Evolutionary conservation across 2,329 filamentous ascomycete species (phyloP), one percentile per base, ranked within the genome.

Genomic region (Aspergillus pseudotamarii): DNA sequence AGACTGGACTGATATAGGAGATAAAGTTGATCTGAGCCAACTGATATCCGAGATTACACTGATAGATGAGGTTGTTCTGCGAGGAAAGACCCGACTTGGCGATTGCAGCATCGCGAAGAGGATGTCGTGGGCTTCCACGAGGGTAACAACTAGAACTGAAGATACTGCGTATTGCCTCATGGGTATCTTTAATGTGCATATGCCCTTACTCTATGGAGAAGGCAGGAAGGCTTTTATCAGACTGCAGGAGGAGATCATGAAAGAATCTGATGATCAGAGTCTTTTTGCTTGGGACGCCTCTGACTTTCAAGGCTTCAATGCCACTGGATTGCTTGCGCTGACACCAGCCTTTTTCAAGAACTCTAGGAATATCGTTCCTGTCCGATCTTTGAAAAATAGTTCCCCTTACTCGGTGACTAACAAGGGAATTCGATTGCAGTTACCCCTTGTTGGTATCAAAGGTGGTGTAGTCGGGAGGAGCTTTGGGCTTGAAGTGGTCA

Each of bases 221-320:
- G 57, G 46, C 21, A 34, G 53, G 10, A 51, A 32, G 46, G 57
- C 57, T 14, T 59, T 59, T 12, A 53, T 53, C 3, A n/a, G 57
- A n/a, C 16, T 53, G 9, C 57, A 59, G 32, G 57, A 59, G 30
- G 46, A 59, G 46, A 59, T 53, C 26, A 59, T 59, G 57, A 53
- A 53, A 16, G 57, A 53, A 1, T 59, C 57, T 10, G 57, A 34
- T 6, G 57, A 53, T 21, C 46, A 59, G 34, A 53, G 46, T 1
- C 16, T 59, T 51, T 59, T 59, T n/a, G 57, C 46, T 2, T 59
- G 57, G 57, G 57, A 59, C 19, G 34, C 28, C 4, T 55, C 53
- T 3, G 48, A 51, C 9, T 12, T 12, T 11, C 53, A 46, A 23
- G 43, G 21, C 14, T 46, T 46, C 21, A 28, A 45, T 32, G 4